phyloP scores from a whole-genome alignment of 306 rosid species.

The Fagus crenata region DNA sequence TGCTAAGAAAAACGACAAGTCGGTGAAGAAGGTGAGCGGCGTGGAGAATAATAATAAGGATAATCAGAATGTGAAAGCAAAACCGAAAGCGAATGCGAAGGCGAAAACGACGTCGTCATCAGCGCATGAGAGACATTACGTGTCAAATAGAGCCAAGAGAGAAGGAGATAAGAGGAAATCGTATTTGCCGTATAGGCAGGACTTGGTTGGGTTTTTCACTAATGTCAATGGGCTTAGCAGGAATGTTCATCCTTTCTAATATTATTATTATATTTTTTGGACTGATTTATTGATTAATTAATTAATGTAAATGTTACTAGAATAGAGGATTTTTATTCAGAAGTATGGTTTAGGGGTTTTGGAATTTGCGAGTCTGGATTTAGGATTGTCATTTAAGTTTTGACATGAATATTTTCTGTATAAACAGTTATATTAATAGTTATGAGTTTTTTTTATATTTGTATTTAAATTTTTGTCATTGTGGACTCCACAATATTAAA shows the following conservation, averaged over 20 bases:
- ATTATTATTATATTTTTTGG: not conserved
- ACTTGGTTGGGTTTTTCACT: slow-evolving; percentile 69
- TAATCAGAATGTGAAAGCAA: not conserved
- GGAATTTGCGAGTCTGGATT: not conserved
- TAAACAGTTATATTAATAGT: not conserved
- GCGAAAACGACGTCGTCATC: slow-evolving; percentile 39
- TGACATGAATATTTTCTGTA: not conserved
- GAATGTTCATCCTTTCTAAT: slow-evolving; percentile 73
- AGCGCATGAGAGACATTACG: slow-evolving; percentile 67
- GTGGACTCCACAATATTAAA: not conserved
- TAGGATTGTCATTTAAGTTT: not conserved
- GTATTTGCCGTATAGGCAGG: slow-evolving; percentile 73
- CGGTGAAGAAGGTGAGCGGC: slow-evolving; percentile 1
- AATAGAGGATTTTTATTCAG: not conserved
- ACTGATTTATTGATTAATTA: not conserved
- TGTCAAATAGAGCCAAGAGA: slow-evolving; percentile 55
- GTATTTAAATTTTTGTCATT: not conserved
- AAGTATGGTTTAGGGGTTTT: not conserved
- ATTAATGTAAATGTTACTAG: slow-evolving; percentile 28
- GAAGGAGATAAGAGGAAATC: slow-evolving; percentile 69
- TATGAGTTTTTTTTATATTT: not conserved
- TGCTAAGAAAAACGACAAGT: slow-evolving; percentile 6
- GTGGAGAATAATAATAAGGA: no score
- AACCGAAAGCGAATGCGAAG: slow-evolving; percentile 4
- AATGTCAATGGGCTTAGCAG: slow-evolving; percentile 56